Base-by-base conservation (phyloP, 179 eudicot genomes). In the Gypsophila paniculata region DNA sequence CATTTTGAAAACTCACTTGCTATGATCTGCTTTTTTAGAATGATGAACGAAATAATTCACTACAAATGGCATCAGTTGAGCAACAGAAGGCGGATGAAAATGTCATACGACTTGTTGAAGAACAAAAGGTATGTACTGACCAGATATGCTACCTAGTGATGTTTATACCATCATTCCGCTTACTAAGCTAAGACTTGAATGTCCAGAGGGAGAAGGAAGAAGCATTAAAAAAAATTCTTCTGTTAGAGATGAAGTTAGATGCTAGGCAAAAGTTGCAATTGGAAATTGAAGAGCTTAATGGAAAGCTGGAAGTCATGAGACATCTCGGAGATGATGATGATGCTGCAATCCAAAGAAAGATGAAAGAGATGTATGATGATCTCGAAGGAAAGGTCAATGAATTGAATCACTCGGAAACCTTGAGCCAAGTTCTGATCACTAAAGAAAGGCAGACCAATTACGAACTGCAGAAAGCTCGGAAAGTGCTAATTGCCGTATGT, bases 161-260 rank as follows among this genome's bases (percentile, higher is more conserved):
- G 34, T 32, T 36, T 46, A 17, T 15, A 57, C 8, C 68, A 18
- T 60, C 7, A 15, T 42, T n/a, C 44, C 57, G 21, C 65, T 38
- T 25, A 75, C 67, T 61, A 13, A 6, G 8, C 34, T 29, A 29
- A 32, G 29, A 61, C 25, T 61, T 74, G 34, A 17, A 68, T 74
- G 65, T 81, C 66, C 88, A 95, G 99, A 92, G 90, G 72, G 96
- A 95, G 80, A 88, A 90, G 78, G 90, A 92, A 70, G 97, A 86
- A 61, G 90, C 90, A 8, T 51, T 87, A 65, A 87, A 87, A 44
- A 86, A 85, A 78, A 76, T 88, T 73, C 83, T 90, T 74, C 82
- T 75, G 77, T 69, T 95, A 75, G 90, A 90, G 82, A 87, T 81
- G 74, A 82, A 90, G 71, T 73, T 89, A 38, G 92, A 91, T 74